Percentiles rank a stretch among this genome's conserved stretches.
Conservation (phyloP, 139 green algal genomes). For the Tetraselmis chui region DNA sequence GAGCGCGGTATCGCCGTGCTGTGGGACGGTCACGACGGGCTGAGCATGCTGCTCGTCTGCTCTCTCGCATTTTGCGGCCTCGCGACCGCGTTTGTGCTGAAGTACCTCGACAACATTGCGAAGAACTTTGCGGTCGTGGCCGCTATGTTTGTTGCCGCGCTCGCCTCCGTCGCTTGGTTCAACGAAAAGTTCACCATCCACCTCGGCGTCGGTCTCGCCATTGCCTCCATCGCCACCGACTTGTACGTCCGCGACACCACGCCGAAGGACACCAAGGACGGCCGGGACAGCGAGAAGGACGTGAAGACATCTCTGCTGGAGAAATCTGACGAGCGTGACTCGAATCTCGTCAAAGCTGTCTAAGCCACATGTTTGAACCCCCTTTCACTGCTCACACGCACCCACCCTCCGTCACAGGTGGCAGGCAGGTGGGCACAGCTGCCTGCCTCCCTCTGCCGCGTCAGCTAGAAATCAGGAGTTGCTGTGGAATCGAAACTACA, state of each 20-base stretch:
- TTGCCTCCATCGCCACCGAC: background rate
- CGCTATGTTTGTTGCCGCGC: background rate
- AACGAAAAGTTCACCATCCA: background rate
- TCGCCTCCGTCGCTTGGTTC: background rate
- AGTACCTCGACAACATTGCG: conserved; percentile 1
- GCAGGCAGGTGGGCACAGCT: no score
- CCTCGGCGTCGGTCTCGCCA: background rate
- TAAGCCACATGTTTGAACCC: no score
- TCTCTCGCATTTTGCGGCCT: background rate
- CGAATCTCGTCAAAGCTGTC: background rate
- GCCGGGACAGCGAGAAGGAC: background rate
- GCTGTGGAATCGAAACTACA: no score
- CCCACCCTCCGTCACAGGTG: no score
- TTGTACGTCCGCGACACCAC: background rate
- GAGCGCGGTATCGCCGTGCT: background rate
- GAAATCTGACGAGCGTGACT: background rate
- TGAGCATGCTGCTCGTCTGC: background rate
- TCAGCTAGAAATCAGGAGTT: no score
- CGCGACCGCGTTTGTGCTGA: conserved; percentile 3
- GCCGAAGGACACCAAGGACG: background rate
- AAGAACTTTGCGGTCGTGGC: background rate
- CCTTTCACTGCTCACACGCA: no score
- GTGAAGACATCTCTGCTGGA: background rate
- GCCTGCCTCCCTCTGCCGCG: no score
- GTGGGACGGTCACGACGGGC: background rate